Conservation (phyloP, 2,329 filamentous ascomycete species). For the Sarocladium strictum region DNA sequence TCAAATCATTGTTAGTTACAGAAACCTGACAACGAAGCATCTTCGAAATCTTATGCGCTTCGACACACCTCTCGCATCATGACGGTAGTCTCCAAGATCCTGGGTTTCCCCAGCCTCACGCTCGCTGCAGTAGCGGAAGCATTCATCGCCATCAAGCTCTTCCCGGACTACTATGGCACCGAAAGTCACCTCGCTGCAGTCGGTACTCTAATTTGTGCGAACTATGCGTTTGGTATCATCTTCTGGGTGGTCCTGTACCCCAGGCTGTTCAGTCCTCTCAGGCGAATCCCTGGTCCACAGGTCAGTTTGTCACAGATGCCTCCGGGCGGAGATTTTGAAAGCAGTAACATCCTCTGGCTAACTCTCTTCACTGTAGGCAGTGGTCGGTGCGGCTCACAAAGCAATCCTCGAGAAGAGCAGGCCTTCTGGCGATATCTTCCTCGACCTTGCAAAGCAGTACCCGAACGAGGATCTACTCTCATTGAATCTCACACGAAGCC, state of each 20-base stretch:
- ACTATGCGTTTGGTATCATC: constrained; percentile 12
- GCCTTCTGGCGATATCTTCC: constrained; percentile 19
- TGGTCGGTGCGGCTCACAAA: constrained; percentile 15
- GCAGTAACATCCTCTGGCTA: background rate
- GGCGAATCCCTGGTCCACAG: constrained; percentile 12
- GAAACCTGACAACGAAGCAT: background rate
- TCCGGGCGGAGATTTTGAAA: background rate
- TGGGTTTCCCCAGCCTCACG: constrained; percentile 20
- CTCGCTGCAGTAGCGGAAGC: constrained; percentile 20
- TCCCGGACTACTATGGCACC: constrained; percentile 15
- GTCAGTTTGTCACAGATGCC: constrained; percentile 4
- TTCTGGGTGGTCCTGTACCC: constrained; percentile 14
- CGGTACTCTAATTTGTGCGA: constrained; percentile 7
- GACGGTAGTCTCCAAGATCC: constrained; percentile 12
- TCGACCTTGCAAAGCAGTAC: constrained; percentile 19
- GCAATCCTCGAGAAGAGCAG: constrained; percentile 16
- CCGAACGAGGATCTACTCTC: constrained; percentile 18
- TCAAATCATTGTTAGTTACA: no score
- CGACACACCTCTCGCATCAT: constrained; percentile 3
- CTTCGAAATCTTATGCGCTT: no score
- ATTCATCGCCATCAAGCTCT: constrained; percentile 20
- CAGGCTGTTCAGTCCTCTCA: constrained; percentile 11
- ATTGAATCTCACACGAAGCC: constrained; percentile 15
- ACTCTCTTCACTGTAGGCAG: background rate
- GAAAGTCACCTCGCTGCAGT: constrained; percentile 14